Percentiles rank a stretch among this genome's conserved stretches.
phyloP scores from a whole-genome alignment of 257 asterid genomes.

The Anisodus tanguticus region DNA sequence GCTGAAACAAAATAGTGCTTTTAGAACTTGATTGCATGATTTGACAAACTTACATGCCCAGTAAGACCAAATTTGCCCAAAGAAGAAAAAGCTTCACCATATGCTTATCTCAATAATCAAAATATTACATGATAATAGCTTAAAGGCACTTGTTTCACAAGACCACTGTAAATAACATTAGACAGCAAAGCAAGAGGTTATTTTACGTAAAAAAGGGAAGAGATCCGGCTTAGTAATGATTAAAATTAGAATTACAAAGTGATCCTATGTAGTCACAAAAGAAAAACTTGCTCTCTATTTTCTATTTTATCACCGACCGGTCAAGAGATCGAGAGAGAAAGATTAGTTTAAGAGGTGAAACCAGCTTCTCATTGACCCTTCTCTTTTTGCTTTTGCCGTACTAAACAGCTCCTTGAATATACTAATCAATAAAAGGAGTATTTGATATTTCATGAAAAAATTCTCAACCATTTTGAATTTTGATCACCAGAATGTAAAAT shows the following conservation, averaged over 20 bases:
- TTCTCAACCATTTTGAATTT: not conserved
- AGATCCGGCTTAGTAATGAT: constrained; percentile 22
- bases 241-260: not conserved
- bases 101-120: constrained; percentile 11
- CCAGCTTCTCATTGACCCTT: constrained; percentile 9
- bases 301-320: not conserved
- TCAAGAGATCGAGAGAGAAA: not conserved
- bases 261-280: constrained; percentile 11
- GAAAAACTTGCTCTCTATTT: not conserved
- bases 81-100: constrained; percentile 3
- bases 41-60: constrained; percentile 1
- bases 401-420: not conserved
- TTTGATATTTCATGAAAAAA: not conserved
- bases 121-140: not conserved
- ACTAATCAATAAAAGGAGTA: not conserved
- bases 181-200: not conserved
- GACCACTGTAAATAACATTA: constrained; percentile 1
- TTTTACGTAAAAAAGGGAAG: not conserved
- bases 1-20: constrained; percentile 61
- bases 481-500: constrained; percentile 9
- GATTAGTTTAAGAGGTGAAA: constrained; percentile 18
- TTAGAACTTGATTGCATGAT: constrained; percentile 26
- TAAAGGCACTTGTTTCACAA: constrained; percentile 4
- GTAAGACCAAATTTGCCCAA: not conserved
- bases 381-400: not conserved